A percentile compares a stretch with the other conserved stretches of the same genome.
Conservation (phyloP, 345 rosid genomes). For the Gynandropsis gynandra region DNA sequence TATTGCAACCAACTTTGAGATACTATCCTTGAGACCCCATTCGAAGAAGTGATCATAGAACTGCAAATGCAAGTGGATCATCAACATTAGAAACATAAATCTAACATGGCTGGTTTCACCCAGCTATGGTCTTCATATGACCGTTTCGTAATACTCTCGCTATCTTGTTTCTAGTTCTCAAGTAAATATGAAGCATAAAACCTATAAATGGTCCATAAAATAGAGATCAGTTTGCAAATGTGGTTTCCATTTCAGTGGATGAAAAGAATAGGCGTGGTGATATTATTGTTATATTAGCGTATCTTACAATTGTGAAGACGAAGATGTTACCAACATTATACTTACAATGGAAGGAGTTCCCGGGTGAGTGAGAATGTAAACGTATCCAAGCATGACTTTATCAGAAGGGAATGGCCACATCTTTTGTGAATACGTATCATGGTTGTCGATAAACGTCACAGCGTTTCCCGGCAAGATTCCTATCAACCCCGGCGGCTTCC, state of each 20-base stretch:
- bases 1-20: conserved; percentile 37
- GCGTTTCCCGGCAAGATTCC: conserved; percentile 65
- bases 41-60: conserved; percentile 78
- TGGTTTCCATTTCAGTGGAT: too few relatives aligned
- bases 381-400: conserved; percentile 81
- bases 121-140: too few relatives aligned
- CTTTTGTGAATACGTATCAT: conserved; percentile 60
- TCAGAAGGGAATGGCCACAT: conserved; percentile 71
- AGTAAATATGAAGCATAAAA: too few relatives aligned
- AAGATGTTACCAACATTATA: too few relatives aligned
- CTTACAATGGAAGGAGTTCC: conserved; percentile 70
- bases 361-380: conserved; percentile 81
- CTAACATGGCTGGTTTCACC: too few relatives aligned
- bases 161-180: too few relatives aligned
- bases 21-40: conserved; percentile 53
- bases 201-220: too few relatives aligned
- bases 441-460: conserved; percentile 79
- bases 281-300: too few relatives aligned
- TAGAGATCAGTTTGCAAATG: too few relatives aligned
- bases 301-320: too few relatives aligned
- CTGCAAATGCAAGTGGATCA: conserved; percentile 27
- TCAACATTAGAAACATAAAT: not conserved
- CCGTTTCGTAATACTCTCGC: too few relatives aligned
- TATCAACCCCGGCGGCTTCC: conserved; percentile 72
- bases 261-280: too few relatives aligned